Percentiles rank a stretch among this genome's conserved stretches.
phyloP scores from a whole-genome alignment of 148 eudicot genomes.

The Rhododendron simsii region DNA sequence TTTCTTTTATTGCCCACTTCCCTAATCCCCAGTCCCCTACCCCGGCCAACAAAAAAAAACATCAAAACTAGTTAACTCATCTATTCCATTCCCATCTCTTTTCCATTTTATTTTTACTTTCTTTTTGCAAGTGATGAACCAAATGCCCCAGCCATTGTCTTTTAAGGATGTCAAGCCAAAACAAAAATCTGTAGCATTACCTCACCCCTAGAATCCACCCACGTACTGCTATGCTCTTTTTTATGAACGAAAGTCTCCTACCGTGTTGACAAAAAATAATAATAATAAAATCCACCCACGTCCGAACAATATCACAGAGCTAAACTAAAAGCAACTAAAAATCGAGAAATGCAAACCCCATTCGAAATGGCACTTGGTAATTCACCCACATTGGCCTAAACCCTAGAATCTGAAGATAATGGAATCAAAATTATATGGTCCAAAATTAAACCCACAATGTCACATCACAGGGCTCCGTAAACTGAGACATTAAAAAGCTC shows the following conservation, averaged over 20 bases:
- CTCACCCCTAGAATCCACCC: background rate
- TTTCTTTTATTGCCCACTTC: background rate
- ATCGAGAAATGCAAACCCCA: background rate
- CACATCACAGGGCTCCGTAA: background rate
- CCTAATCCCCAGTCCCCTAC: background rate
- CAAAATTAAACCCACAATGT: background rate
- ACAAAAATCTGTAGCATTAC: background rate
- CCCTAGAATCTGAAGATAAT: slow-evolving; percentile 2
- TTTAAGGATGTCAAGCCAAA: background rate
- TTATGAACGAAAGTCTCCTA: background rate
- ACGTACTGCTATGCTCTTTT: too few species aligned
- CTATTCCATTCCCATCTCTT: background rate
- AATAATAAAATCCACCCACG: background rate
- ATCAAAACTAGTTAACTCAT: background rate
- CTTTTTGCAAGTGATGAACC: background rate
- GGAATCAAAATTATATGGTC: background rate
- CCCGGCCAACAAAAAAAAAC: background rate
- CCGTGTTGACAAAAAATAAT: background rate
- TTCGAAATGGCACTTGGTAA: background rate
- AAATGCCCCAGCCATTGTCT: background rate
- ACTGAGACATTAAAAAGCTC: background rate
- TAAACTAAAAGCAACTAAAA: background rate
- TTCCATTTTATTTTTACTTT: background rate
- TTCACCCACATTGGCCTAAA: background rate
- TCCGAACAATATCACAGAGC: background rate